A percentile compares a stretch with the other conserved stretches of the same genome.
Evolutionary conservation across 1,284 basidiomycete species (phyloP).

Genomic region (Pascua sp.): DNA sequence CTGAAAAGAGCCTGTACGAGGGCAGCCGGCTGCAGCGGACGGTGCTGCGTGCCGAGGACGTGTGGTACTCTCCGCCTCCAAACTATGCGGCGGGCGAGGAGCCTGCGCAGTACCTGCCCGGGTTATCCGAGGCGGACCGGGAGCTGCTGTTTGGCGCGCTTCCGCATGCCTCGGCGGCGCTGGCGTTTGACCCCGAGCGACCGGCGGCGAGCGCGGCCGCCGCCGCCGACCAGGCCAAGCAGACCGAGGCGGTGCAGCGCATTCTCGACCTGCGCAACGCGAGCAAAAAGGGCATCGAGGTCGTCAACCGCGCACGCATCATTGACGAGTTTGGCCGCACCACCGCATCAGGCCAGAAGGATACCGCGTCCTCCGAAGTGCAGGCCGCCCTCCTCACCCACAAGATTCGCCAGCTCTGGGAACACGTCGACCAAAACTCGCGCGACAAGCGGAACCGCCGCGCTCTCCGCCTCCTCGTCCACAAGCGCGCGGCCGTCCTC

Average conservation of each 20-base stretch:
- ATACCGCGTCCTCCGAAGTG: conserved; percentile 79
- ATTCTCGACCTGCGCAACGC: conserved; percentile 83
- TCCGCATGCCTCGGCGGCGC: conserved; percentile 35
- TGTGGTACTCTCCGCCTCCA: conserved; percentile 40
- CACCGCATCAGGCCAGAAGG: conserved; percentile 32
- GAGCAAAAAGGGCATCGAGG: conserved; percentile 74
- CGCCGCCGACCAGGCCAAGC: conserved; percentile 54
- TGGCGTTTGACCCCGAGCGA: conserved; percentile 24
- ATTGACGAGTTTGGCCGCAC: conserved; percentile 69
- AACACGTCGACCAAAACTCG: conserved; percentile 65
- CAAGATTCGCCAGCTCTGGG: conserved; percentile 76
- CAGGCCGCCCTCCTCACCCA: conserved; percentile 87
- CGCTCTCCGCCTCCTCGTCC: conserved; percentile 68
- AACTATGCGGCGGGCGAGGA: conserved; percentile 33
- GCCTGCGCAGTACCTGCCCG: conserved; percentile 34
- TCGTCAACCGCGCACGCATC: conserved; percentile 78
- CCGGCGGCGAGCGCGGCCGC: conserved; percentile 4
- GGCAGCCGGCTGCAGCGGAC: conserved; percentile 28
- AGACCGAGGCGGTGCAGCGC: conserved; percentile 64
- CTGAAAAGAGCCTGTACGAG: conserved; percentile 18
- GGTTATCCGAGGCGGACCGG: conserved; percentile 33
- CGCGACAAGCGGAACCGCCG: conserved; percentile 77
- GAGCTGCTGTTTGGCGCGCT: conserved; percentile 41
- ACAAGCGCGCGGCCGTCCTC: conserved; percentile 76
- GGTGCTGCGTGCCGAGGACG: conserved; percentile 25